These are phyloP conservation scores for Penicillium egyptiacum DNA, from an alignment of 495 filamentous ascomycete genomes.

Conservation along the genomic window DNA sequence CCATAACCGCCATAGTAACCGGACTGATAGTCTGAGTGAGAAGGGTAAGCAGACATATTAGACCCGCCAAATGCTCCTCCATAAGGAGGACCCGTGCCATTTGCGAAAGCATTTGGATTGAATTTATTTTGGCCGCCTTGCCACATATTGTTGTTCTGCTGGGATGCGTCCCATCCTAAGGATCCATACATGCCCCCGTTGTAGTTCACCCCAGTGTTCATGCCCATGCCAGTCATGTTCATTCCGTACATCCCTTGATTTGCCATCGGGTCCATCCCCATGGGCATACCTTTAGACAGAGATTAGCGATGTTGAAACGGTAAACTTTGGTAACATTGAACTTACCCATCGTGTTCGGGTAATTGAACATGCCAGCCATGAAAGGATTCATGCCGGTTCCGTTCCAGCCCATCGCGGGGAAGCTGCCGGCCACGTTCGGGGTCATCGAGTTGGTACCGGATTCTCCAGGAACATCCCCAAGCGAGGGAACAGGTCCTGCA, in stretches of 20 bases:
- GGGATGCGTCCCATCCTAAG: constrained; percentile 58
- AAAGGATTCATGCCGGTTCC: constrained; percentile 63
- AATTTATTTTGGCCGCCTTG: constrained; percentile 70
- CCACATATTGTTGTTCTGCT: constrained; percentile 62
- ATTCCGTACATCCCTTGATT: constrained; percentile 85
- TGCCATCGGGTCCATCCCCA: constrained; percentile 89
- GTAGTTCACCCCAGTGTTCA: constrained; percentile 80
- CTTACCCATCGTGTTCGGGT: constrained; percentile 78
- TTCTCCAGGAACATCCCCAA: constrained; percentile 22
- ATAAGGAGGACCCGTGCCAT: constrained; percentile 83
- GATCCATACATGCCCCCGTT: constrained; percentile 61
- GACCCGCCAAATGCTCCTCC: constrained; percentile 75
- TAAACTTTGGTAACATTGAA: constrained; percentile 13
- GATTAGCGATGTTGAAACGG: constrained; percentile 14
- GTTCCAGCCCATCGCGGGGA: constrained; percentile 65
- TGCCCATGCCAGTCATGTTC: constrained; percentile 92
- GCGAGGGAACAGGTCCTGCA: constrained; percentile 22
- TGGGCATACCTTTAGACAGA: constrained; percentile 62
- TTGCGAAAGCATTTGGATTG: constrained; percentile 69
- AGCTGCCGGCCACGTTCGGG: constrained; percentile 45
- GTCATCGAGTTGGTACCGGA: constrained; percentile 18
- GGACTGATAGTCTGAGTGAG: constrained; percentile 60
- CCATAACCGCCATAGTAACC: constrained; percentile 59
- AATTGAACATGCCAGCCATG: constrained; percentile 74
- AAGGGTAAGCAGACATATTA: constrained; percentile 60